These are phyloP conservation scores for Acer saccharum DNA, from an alignment of 345 rosid genomes.

Conservation along the genomic window DNA sequence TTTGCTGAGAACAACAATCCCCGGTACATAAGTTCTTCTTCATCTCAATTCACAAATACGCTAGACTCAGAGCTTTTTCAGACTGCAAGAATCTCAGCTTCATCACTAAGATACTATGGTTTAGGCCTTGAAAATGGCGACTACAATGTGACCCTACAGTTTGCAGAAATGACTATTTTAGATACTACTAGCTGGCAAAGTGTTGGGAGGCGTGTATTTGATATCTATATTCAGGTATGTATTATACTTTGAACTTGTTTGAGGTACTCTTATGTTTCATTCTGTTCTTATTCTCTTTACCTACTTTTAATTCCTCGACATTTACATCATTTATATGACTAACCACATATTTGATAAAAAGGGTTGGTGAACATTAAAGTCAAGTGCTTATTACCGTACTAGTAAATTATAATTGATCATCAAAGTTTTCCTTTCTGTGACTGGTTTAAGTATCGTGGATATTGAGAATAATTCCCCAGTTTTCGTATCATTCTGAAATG, in stretches of 20 bases:
- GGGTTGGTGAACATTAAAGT: background rate
- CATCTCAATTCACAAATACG: slow-evolving; percentile 41
- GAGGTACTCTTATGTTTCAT: background rate
- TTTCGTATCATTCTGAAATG: no score
- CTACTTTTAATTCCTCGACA: background rate
- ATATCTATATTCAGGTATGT: slow-evolving; percentile 55
- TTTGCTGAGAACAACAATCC: slow-evolving; percentile 39
- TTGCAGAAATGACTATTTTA: slow-evolving; percentile 43
- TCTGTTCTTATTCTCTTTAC: background rate
- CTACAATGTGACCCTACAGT: slow-evolving; percentile 55
- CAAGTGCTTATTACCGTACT: background rate
- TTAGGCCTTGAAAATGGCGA: slow-evolving; percentile 83
- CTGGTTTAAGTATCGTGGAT: background rate
- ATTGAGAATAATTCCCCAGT: no score
- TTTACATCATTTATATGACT: background rate
- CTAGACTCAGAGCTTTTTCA: slow-evolving; percentile 43
- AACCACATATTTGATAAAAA: background rate
- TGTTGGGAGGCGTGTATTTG: slow-evolving; percentile 54
- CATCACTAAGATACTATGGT: slow-evolving; percentile 76
- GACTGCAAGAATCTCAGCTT: slow-evolving; percentile 67
- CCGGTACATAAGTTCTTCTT: slow-evolving; percentile 24
- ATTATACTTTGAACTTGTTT: background rate
- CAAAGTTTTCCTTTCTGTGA: no score
- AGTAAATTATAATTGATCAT: background rate
- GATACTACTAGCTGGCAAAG: slow-evolving; percentile 38